Base-by-base conservation (phyloP, 2,329 filamentous ascomycete genomes). In the Drechmeria coniospora region DNA sequence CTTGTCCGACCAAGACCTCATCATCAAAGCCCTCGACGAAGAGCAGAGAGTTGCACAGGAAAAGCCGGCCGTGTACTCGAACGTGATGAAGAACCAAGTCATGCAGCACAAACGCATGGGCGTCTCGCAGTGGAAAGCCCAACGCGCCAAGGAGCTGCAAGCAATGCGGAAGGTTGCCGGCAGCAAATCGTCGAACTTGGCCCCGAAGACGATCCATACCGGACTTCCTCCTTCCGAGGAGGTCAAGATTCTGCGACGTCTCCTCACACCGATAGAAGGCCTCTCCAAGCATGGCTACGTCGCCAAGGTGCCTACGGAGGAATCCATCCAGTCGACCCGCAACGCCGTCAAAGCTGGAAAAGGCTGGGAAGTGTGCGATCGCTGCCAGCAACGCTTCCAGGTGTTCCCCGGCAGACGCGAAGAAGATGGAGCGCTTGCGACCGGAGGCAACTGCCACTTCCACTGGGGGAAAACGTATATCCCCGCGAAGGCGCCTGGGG, bases 361-460 rank as follows among this genome's bases (percentile, higher is more conserved):
- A 28, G 81, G 81, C 26, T 93, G 77, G 65, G 90, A 98, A 54
- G 65, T 73, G 27, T 98, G 90, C 43, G 86, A 93, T 44, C 76
- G 90, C 13, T 98, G 90, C 52, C 65, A 65, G 23, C 73, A 74
- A 19, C 74, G 87, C 14, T 98, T 98, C 44, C 82, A 93, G 44
- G 82, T 93, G 4, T 95, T 92, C 38, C 83, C 86, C 0, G 82
- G 84, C 4, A 74, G 87, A 23, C 70, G 84, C 29, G 68, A 75
- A 32, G 67, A 75, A 39, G 90, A 92, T 25, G 76, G 74, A 0
- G 65, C 79, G 2, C 65, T 93, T 11, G 68, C 80, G 0, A 78
- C 74, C 0, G 81, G 81, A 15, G 86, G 86, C 0, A 57, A 59
- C 20, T 98, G 92, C 53, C 74, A 59, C 1, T 76, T 87, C 50